Evolutionary conservation across 23 red algal genomes (phyloP).

Genomic region (Gracilaria caudata): DNA sequence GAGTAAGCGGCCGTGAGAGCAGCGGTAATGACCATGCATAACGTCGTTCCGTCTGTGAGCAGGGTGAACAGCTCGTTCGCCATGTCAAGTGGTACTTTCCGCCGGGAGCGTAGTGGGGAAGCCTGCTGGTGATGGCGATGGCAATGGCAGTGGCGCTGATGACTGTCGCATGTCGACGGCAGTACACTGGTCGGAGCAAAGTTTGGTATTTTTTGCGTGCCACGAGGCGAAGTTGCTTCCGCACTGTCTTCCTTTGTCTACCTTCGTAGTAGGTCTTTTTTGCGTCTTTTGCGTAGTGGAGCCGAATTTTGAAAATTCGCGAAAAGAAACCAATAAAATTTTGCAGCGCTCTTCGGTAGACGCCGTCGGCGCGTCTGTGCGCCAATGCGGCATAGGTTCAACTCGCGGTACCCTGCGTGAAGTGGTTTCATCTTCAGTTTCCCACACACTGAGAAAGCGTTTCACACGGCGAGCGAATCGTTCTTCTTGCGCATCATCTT

Average conservation of each 20-base stretch:
- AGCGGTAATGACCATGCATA: slow-evolving; percentile 24
- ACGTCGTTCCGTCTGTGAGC: slow-evolving; percentile 18
- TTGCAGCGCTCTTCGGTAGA: neutral
- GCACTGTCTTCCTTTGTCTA: neutral
- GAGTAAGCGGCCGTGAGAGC: slow-evolving; percentile 57
- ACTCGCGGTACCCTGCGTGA: too few relatives aligned
- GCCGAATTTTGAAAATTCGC: neutral
- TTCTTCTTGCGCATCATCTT: neutral
- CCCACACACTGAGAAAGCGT: too few relatives aligned
- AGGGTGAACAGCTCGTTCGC: neutral
- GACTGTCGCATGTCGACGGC: neutral
- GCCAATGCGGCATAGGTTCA: too few relatives aligned
- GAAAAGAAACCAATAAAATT: neutral
- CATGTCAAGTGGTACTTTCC: neutral
- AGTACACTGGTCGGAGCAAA: too few relatives aligned
- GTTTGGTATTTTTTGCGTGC: too few relatives aligned
- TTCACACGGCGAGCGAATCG: neutral
- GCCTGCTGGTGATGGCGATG: too few relatives aligned
- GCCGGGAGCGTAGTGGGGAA: neutral
- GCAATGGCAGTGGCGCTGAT: too few relatives aligned
- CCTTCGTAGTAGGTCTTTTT: too few relatives aligned
- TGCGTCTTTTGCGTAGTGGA: too few relatives aligned
- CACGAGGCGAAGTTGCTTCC: slow-evolving; percentile 16
- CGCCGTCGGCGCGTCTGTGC: neutral
- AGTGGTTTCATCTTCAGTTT: too few relatives aligned